Conservation (phyloP, 148 eudicot species). For the Limonium bicolor region DNA sequence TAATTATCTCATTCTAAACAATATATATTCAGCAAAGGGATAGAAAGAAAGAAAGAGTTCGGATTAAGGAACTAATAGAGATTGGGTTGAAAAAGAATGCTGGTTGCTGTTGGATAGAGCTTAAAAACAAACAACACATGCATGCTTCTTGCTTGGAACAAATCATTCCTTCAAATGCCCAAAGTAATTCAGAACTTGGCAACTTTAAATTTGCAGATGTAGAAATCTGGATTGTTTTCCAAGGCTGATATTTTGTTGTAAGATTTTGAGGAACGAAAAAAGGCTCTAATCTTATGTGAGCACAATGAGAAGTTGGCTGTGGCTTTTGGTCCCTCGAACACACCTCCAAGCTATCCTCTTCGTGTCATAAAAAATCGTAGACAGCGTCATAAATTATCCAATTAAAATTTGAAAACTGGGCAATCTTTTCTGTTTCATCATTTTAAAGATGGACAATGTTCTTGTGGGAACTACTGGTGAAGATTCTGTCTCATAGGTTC, state of each 20-base stretch:
- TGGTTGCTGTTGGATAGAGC: constrained; percentile 74
- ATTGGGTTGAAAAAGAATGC: constrained; percentile 53
- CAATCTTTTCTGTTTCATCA: constrained; percentile 69
- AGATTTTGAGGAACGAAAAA: constrained; percentile 74
- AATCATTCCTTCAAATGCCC: constrained; percentile 39
- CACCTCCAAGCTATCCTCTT: constrained; percentile 42
- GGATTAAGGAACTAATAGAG: constrained; percentile 34
- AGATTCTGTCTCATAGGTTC: background rate
- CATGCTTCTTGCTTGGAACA: constrained; percentile 57
- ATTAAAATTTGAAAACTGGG: constrained; percentile 43
- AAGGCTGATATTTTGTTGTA: constrained; percentile 44
- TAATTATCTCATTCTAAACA: constrained; percentile 47
- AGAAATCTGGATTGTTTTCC: constrained; percentile 31
- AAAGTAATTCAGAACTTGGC: constrained; percentile 32
- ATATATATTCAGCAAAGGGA: constrained; percentile 49
- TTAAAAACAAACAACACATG: constrained; percentile 57
- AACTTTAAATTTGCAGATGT: constrained; percentile 34
- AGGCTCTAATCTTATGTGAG: constrained; percentile 63
- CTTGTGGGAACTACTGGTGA: constrained; percentile 91
- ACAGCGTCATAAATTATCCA: constrained; percentile 52
- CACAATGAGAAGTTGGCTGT: constrained; percentile 76
- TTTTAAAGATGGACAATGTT: constrained; percentile 71
- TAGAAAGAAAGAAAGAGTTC: constrained; percentile 40
- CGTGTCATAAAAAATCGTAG: constrained; percentile 66
- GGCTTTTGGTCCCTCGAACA: constrained; percentile 40